Conservation (phyloP, 352 stramenopile species). For the Pythium brassicae region DNA sequence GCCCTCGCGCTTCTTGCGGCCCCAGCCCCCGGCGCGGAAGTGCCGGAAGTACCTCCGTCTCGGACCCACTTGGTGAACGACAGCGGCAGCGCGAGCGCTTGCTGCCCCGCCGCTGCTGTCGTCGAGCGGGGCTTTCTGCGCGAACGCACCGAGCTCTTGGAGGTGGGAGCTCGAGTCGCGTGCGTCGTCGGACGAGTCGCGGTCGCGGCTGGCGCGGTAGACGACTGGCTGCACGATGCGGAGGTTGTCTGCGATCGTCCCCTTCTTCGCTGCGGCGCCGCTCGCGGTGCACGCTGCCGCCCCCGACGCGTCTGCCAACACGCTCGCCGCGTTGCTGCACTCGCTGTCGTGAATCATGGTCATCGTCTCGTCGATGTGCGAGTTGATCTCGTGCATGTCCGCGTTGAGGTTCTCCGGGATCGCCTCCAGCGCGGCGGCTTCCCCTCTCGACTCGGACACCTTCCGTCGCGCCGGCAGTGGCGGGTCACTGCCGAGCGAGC, state of each 20-base stretch:
- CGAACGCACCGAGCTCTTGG: background rate
- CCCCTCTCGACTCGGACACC: constrained; percentile 3
- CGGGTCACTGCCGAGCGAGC: background rate
- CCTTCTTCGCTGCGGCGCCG: background rate
- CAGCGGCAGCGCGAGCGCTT: background rate
- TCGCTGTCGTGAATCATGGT: constrained; percentile 6
- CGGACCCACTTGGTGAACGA: constrained; percentile 5
- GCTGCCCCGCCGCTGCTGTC: background rate
- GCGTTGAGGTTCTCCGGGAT: constrained; percentile 4
- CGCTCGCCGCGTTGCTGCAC: background rate
- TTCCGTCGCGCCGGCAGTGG: background rate
- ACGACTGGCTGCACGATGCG: constrained; percentile 14
- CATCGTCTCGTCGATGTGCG: constrained; percentile 9
- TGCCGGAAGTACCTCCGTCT: background rate
- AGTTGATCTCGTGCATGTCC: constrained; percentile 5
- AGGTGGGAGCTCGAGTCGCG: background rate
- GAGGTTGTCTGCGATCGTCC: constrained; percentile 10
- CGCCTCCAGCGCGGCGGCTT: background rate
- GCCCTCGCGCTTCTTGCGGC: background rate
- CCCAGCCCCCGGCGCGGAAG: constrained; percentile 3
- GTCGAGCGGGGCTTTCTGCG: too few species aligned
- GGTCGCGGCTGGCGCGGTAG: background rate
- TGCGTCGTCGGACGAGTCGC: background rate
- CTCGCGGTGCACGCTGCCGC: background rate
- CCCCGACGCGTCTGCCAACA: background rate